Percentiles rank a stretch among this genome's conserved stretches.
Conservation (phyloP, 345 rosid species). For the Stellera chamaejasme region DNA sequence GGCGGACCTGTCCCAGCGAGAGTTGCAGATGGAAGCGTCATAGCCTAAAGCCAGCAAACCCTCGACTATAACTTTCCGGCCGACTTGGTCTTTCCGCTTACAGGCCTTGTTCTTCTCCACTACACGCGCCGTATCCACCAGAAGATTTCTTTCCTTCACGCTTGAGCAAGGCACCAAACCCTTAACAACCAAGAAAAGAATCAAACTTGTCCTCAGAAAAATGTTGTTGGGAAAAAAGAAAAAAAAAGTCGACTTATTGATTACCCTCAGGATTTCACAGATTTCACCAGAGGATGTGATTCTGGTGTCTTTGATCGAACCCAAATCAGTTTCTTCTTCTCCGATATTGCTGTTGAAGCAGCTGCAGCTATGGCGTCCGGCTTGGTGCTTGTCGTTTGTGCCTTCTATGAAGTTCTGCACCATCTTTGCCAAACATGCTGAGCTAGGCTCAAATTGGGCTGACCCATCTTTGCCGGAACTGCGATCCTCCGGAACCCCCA, state of each 20-base stretch:
- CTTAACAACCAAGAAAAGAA: slow-evolving; percentile 20
- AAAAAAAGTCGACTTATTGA: background rate
- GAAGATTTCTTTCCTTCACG: slow-evolving; percentile 43
- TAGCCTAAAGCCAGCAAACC: slow-evolving; percentile 48
- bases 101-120: slow-evolving; percentile 53
- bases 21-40: slow-evolving; percentile 63
- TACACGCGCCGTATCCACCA: slow-evolving; percentile 48
- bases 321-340: slow-evolving; percentile 51
- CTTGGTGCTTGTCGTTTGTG: slow-evolving; percentile 31
- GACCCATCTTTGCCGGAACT: slow-evolving; percentile 25
- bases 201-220: background rate
- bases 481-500: slow-evolving; percentile 19
- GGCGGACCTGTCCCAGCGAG: slow-evolving; percentile 67
- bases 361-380: slow-evolving; percentile 15
- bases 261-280: slow-evolving; percentile 53
- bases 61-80: slow-evolving; percentile 37
- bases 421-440: slow-evolving; percentile 33
- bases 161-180: slow-evolving; percentile 50
- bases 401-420: slow-evolving; percentile 41
- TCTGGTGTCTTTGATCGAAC: slow-evolving; percentile 25
- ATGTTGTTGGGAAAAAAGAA: background rate
- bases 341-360: slow-evolving; percentile 26
- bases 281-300: slow-evolving; percentile 32
- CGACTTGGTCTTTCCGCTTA: slow-evolving; percentile 40
- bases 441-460: slow-evolving; percentile 34